Evolutionary conservation across 148 eudicot species (phyloP), one percentile per base, ranked within the genome.

Genomic region (Rhododendron vialii): DNA sequence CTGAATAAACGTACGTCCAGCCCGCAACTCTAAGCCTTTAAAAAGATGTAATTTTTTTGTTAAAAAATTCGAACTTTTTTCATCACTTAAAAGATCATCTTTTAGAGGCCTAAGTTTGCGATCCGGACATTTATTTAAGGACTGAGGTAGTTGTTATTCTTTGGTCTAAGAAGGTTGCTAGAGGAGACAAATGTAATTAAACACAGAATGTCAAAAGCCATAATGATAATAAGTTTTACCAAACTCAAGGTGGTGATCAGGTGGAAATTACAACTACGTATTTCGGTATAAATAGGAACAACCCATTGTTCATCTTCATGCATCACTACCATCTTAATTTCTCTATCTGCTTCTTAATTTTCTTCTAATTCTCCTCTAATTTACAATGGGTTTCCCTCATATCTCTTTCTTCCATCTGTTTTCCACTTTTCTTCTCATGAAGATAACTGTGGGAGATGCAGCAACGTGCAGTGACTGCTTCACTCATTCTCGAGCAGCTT

Each of bases 401-500:
- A 80, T 77, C 17, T 28, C 83, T 78, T 57, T 88, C 41, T 7
- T 84, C n/a, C 24, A 57, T 81, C 36, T 91, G 50, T 45, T 75
- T 9, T 84, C 87, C 71, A 51, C 36, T 80, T 85, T 87, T 82
- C 84, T 89, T 71, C 63, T 87, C 35, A 41, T 90, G 71, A 84
- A 63, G 74, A 77, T 24, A 7, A 26, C 88, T 76, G 35, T 67
- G 11, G 90, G 89, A 3, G 86, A 90, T 43, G 92, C 93, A 59
- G 92, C 89, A 80, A 91, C 89, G 63, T 92, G 95, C 79, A 87
- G 76, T 3, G 93, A 90, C 83, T 93, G 93, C 78, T 93, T 93
- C 82, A 69, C 88, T 83, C 91, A 82, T 14, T 95, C 98, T 13
- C 91, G 92, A 18, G 96, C 98, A 82, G 80, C 93, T 18, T 87